These are phyloP conservation scores for Crithidia expoeki DNA, from an alignment of 208 protist genomes.

Conservation along the genomic window DNA sequence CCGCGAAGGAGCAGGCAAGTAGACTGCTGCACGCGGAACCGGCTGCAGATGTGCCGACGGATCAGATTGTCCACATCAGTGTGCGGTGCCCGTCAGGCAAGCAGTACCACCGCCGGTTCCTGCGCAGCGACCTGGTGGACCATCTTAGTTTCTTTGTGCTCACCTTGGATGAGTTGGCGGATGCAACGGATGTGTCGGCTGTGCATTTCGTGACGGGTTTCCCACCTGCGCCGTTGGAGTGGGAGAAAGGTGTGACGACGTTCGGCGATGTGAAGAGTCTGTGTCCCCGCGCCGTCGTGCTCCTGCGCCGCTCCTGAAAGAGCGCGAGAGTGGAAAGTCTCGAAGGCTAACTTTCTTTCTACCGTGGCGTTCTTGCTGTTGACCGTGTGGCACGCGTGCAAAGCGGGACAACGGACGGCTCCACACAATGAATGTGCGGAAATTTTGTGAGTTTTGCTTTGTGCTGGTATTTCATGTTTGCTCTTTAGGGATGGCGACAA, in stretches of 20 bases:
- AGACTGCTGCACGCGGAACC: conserved; percentile 53
- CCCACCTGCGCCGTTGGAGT: conserved; percentile 56
- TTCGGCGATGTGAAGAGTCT: conserved; percentile 61
- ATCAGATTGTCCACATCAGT: conserved; percentile 46
- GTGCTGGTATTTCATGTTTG: too few species aligned
- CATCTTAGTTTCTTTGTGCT: conserved; percentile 54
- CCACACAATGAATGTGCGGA: too few species aligned
- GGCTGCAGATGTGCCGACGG: conserved; percentile 27
- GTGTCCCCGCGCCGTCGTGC: conserved; percentile 66
- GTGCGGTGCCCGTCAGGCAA: conserved; percentile 55
- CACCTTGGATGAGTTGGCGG: conserved; percentile 61
- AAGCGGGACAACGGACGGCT: not conserved
- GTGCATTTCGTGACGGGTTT: conserved; percentile 76
- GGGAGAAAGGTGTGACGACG: conserved; percentile 38
- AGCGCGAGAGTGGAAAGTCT: not conserved
- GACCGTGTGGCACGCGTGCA: not conserved
- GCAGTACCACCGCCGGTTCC: conserved; percentile 64
- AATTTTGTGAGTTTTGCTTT: too few species aligned
- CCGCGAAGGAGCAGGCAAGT: conserved; percentile 18
- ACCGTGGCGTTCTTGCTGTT: not conserved
- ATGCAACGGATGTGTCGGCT: conserved; percentile 24
- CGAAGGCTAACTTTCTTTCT: too few species aligned
- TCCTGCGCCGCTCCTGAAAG: conserved; percentile 44
- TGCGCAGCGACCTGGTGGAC: conserved; percentile 59
- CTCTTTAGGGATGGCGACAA: too few species aligned